Base-by-base conservation (phyloP, 2,329 filamentous ascomycete species). In the Keithomyces neogunnii region DNA sequence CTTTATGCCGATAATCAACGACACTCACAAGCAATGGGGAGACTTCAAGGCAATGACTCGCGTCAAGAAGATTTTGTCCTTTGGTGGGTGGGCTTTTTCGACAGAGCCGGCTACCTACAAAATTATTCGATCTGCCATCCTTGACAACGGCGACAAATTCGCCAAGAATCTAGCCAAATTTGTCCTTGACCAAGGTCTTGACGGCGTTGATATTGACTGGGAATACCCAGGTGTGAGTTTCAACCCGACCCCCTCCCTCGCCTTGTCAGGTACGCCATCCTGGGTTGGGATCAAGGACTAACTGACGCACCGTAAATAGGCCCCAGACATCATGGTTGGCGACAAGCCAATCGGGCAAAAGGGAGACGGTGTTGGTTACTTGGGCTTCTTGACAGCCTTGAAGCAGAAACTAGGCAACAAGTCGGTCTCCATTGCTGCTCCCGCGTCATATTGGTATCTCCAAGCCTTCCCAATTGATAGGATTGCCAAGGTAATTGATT, bases 121-220 rank as follows among this genome's bases (percentile, higher is more conserved):
- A 5, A 55, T 62, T 10, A 57, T 62, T 26, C 60, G 62, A 0
- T 47, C 53, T 6, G 62, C 56, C 7, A 58, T 59, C 5, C 54
- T 13, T 42, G 19, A 49, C 1, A 73, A 75, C 47, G 60, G 68
- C 0, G 51, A 58, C 9, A 60, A 8, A 3, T 62, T 75, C 51
- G 57, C 63, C 19, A 53, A 58, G 31, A 67, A 69, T 53, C 47
- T 69, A 36, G 60, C 62, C 51, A 48, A 69, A 43, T 68, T 76
- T 57, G 28, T 71, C 40, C 46, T 67, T 30, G 36, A 73, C 11
- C 39, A 68, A 19, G 52, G 53, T 1, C 49, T 73, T 0, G 69
- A 72, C 45, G 70, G 70, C 0, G 53, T 72, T 8, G 68, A 72
- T 44, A 57, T 70, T 35, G 68, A 72, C 53, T 76, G 71, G 72